phyloP scores from a whole-genome alignment of 164 flowering plant species.

The Chimonanthus praecox region DNA sequence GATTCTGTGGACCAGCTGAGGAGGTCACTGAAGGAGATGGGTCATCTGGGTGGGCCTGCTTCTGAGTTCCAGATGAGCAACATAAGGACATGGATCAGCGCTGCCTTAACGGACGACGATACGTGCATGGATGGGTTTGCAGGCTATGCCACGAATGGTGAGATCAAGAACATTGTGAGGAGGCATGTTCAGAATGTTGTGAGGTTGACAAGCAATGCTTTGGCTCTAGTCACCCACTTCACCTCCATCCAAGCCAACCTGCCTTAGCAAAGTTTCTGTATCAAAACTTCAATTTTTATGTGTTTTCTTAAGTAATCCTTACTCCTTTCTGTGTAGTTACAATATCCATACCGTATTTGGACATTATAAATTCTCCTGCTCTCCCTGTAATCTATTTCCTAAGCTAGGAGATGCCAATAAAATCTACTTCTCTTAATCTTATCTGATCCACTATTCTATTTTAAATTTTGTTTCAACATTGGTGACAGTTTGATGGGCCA shows the following conservation, averaged over 20 bases:
- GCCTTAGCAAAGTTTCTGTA: neutral
- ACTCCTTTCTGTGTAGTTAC: too few species aligned
- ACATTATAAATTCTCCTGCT: too few species aligned
- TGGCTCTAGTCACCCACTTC: slow-evolving; percentile 26
- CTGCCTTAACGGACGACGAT: slow-evolving; percentile 32
- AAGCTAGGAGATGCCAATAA: too few species aligned
- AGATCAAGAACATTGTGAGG: slow-evolving; percentile 22
- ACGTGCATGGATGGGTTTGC: slow-evolving; percentile 34
- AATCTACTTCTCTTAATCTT: too few species aligned
- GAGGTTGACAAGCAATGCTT: slow-evolving; percentile 31
- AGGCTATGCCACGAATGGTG: slow-evolving; percentile 1
- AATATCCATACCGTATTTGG: too few species aligned
- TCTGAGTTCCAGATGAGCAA: slow-evolving; percentile 26
- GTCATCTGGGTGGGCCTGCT: slow-evolving; percentile 7
- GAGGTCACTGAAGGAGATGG: slow-evolving; percentile 19
- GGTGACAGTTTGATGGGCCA: too few species aligned
- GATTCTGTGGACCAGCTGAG: slow-evolving; percentile 24
- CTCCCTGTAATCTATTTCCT: too few species aligned
- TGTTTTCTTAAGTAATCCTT: too few species aligned
- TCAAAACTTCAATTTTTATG: neutral
- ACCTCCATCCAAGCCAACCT: neutral
- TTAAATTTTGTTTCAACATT: too few species aligned
- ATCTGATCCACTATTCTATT: too few species aligned
- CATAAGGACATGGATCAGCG: slow-evolving; percentile 39
- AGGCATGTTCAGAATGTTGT: slow-evolving; percentile 13